Evolutionary conservation across 2,329 filamentous ascomycete species (phyloP).

Genomic region (Aureobasidium zeae): DNA sequence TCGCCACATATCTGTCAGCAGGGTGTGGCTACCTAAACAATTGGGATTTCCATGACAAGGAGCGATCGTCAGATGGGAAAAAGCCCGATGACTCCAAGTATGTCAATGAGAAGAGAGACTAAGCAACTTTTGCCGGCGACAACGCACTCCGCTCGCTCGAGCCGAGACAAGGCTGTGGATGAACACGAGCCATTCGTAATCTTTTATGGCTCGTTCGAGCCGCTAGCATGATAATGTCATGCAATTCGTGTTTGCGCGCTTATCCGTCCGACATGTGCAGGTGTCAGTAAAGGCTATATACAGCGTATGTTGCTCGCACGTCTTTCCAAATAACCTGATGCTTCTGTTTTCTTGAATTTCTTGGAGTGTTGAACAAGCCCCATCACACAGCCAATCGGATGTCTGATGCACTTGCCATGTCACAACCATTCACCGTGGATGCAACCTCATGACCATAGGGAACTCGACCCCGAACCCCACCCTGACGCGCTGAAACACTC

Average conservation of each 20-base stretch:
- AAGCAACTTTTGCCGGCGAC: constrained; percentile 9
- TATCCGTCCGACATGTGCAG: constrained; percentile 2
- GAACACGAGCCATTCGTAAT: constrained; percentile 6
- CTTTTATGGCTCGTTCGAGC: constrained; percentile 6
- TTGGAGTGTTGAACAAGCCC: constrained; percentile 14
- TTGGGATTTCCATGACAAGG: constrained; percentile 31
- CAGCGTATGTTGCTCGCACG: constrained; percentile 2
- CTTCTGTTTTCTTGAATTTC: constrained; percentile 3
- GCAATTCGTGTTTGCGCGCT: constrained; percentile 7
- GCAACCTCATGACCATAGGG: constrained; percentile 14
- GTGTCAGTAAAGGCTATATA: constrained; percentile 11
- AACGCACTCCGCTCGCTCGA: not conserved
- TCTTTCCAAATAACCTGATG: constrained; percentile 12
- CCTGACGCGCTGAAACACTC: constrained; percentile 9
- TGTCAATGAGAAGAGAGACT: constrained; percentile 16
- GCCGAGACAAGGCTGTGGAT: constrained; percentile 6
- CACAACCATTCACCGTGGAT: constrained; percentile 1
- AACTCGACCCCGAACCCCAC: constrained; percentile 10
- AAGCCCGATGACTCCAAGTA: constrained; percentile 10
- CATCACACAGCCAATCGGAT: constrained; percentile 9
- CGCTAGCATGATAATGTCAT: constrained; percentile 14
- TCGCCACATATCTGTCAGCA: constrained; percentile 73
- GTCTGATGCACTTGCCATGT: constrained; percentile 1
- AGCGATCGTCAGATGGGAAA: constrained; percentile 12
- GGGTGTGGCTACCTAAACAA: constrained; percentile 34